These are phyloP conservation scores for Apophysomyces elegans DNA, from an alignment of 371 early-diverging fungal genomes.

Conservation along the genomic window DNA sequence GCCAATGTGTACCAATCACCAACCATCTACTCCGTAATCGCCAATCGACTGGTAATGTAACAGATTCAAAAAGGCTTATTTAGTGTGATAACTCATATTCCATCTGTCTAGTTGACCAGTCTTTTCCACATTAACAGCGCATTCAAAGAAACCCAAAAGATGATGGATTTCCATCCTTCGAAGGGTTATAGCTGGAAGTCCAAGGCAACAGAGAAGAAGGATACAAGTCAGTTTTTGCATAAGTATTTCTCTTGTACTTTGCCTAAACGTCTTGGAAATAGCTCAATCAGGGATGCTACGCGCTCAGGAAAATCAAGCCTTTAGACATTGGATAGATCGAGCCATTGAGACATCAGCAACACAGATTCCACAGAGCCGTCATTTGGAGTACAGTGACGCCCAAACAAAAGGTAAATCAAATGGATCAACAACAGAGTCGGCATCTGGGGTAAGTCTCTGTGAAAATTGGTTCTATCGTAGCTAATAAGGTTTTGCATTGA, in stretches of 20 bases:
- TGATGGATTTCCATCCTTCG: conserved; percentile 76
- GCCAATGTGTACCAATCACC: conserved; percentile 96
- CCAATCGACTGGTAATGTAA: conserved; percentile 75
- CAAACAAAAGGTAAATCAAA: conserved; percentile 9
- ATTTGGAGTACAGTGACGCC: conserved; percentile 22
- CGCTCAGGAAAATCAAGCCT: conserved; percentile 49
- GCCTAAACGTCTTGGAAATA: background rate
- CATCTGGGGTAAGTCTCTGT: background rate
- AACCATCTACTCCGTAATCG: conserved; percentile 78
- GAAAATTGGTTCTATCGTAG: background rate
- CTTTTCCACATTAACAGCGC: conserved; percentile 71
- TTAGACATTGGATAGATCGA: conserved; percentile 50
- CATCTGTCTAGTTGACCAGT: conserved; percentile 60
- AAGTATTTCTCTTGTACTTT: background rate
- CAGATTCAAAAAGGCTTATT: background rate
- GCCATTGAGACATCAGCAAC: conserved; percentile 49
- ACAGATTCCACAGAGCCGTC: conserved; percentile 35
- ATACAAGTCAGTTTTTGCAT: background rate
- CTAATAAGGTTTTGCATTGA: background rate
- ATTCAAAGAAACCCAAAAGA: conserved; percentile 66
- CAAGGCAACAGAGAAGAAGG: conserved; percentile 3
- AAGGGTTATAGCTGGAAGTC: conserved; percentile 80
- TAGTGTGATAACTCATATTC: background rate
- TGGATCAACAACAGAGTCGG: background rate
- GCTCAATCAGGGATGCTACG: conserved; percentile 28